phyloP scores from a whole-genome alignment of 176 grass and related monocot genomes.

The Aegilops sharonensis region DNA sequence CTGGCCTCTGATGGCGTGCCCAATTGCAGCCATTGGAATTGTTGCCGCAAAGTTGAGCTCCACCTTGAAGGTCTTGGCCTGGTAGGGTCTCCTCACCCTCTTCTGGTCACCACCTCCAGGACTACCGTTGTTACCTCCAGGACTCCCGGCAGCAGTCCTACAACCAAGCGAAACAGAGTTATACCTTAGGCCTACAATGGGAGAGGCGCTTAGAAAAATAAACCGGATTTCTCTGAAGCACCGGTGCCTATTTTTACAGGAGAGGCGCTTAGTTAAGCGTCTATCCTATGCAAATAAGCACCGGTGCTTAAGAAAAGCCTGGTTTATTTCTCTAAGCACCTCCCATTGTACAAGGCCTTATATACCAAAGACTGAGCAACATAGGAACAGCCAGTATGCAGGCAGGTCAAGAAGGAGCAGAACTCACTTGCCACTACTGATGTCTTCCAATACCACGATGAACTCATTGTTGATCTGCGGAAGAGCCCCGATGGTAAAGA shows the following conservation, averaged over 20 bases:
- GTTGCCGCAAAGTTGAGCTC: conserved; percentile 45
- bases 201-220: no score
- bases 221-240: no score
- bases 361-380: neutral
- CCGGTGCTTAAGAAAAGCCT: no score
- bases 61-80: conserved; percentile 62
- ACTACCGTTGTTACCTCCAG: conserved; percentile 36
- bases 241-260: no score
- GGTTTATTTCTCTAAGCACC: no score
- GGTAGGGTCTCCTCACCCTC: conserved; percentile 35
- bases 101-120: conserved; percentile 58
- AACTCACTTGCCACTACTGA: conserved; percentile 43
- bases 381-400: neutral
- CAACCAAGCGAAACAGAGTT: neutral
- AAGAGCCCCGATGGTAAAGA: conserved; percentile 60
- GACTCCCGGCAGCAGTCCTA: conserved; percentile 46
- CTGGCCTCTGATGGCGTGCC: conserved; percentile 49
- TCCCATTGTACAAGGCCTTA: no score
- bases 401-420: neutral
- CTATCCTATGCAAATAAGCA: no score
- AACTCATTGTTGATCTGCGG: conserved; percentile 62
- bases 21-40: conserved; percentile 59
- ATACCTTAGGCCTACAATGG: neutral
- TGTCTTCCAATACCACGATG: conserved; percentile 56
- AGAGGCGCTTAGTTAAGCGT: no score